Evolutionary conservation across 768 basidiomycete genomes (phyloP).

Genomic region (Pleurotus pulmonarius): DNA sequence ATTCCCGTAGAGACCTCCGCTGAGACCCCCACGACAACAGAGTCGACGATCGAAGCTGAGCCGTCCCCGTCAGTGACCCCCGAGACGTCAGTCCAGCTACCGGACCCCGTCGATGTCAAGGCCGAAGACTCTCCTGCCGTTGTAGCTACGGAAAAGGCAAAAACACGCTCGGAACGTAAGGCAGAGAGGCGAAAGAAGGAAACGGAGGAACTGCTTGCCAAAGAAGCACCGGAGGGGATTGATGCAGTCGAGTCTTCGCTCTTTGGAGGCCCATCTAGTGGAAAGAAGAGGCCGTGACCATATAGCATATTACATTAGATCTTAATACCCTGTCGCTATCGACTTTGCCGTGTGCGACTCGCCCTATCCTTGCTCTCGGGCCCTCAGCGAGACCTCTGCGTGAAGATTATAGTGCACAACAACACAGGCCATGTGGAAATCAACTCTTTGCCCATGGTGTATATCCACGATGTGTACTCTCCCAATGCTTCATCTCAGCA

Average conservation of each 20-base stretch:
- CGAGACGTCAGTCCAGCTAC: not conserved
- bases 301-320: not conserved
- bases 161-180: not conserved
- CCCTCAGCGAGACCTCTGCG: too few relatives aligned
- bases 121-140: not conserved
- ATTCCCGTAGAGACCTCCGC: not conserved
- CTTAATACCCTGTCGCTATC: not conserved
- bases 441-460: not conserved
- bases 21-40: not conserved
- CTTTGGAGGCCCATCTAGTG: not conserved
- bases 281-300: not conserved
- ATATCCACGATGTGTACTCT: slow-evolving; percentile 12
- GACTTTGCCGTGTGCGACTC: too few relatives aligned
- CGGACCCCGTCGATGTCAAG: too few relatives aligned
- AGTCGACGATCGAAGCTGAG: not conserved
- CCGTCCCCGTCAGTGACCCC: not conserved
- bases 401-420: too few relatives aligned
- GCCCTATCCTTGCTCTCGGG: too few relatives aligned
- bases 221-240: slow-evolving; percentile 11
- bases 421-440: not conserved
- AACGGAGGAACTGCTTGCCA: slow-evolving; percentile 13
- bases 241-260: slow-evolving; percentile 2
- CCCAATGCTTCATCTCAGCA: slow-evolving; percentile 66
- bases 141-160: not conserved
- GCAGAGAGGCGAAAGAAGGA: not conserved